Base-by-base conservation (phyloP, 257 asterid species). In the Penstemon davidsonii region DNA sequence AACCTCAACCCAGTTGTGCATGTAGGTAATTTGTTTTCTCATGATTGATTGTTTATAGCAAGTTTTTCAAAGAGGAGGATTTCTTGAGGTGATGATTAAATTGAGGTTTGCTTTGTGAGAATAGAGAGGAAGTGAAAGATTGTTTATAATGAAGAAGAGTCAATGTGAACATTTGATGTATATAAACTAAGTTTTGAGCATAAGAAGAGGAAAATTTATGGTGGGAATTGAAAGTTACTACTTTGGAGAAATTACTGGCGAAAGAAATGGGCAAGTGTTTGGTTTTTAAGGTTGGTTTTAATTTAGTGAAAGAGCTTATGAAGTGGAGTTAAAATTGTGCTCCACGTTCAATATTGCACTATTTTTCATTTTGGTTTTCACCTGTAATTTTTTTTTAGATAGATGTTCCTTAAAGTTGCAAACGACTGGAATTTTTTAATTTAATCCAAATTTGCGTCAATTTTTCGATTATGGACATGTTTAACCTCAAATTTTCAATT, bases 1-100 rank as follows among this genome's bases (percentile, higher is more conserved):
- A 66, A 80, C 85, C 80, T 84, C 90, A 3, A 76, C 57, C 84
- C 73, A 79, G 73, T 80, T 55, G 13, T 72, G 43, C 51, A 74
- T 77, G 62, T 67, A 72, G 56, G 86, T 65, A 55, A 82, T 37
- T 73, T 79, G 75, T 75, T 73, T 84, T 62, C 68, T 67, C 90
- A 84, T 83, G 55, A 62, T 68, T 65, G 47, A 61, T 46, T 6
- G 41, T 7, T 15, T 50, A 4, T 12, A 46, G 19, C 15, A 47
- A 36, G 60, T 15, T 38, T 54, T 59, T 8, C 38, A 52, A 45
- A 18, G 72, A 47, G 66, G 44, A 45, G 13, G 62, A 12, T 45
- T 18, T 19, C 7, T 18, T 47, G 18, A 39, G 11, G 39, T 39
- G 71, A 55, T 55, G 50, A 49, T 58, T n/a, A 39, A 40, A 64